These are phyloP conservation scores for Tarenaya hassleriana DNA, from an alignment of 345 rosid species.

Conservation along the genomic window DNA sequence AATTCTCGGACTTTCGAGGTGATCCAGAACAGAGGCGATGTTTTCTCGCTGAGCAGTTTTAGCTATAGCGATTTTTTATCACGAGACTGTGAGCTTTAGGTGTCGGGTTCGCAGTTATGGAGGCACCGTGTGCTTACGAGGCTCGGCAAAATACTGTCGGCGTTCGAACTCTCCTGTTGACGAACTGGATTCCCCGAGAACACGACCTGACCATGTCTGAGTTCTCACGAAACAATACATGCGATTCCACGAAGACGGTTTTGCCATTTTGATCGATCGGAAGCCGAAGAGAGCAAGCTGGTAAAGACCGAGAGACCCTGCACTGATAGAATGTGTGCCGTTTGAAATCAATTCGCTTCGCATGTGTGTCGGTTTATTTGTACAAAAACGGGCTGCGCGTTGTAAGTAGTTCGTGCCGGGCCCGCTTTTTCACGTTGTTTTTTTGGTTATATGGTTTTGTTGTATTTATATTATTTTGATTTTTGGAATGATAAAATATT, in stretches of 20 bases:
- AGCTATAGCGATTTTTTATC: slow-evolving; percentile 42
- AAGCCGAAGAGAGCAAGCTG: background rate
- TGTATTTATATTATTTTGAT: too few relatives aligned
- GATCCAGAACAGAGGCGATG: slow-evolving; percentile 49
- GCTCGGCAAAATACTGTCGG: slow-evolving; percentile 28
- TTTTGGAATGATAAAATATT: too few relatives aligned
- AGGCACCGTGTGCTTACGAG: slow-evolving; percentile 39
- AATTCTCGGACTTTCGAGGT: slow-evolving; percentile 41
- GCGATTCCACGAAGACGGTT: slow-evolving; percentile 45
- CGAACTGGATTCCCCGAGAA: slow-evolving; percentile 15
- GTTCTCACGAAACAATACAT: slow-evolving; percentile 35
- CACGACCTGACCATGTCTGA: slow-evolving; percentile 21
- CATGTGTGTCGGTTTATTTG: too few relatives aligned
- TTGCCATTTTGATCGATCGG: slow-evolving; percentile 38
- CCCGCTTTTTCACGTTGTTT: too few relatives aligned
- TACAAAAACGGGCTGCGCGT: too few relatives aligned
- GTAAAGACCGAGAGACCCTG: background rate
- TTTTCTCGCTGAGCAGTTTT: slow-evolving; percentile 36
- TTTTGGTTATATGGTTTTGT: too few relatives aligned
- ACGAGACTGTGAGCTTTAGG: slow-evolving; percentile 56
- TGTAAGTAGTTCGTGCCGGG: too few relatives aligned
- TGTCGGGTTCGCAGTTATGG: slow-evolving; percentile 43
- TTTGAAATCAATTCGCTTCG: too few relatives aligned
- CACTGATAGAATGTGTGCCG: too few relatives aligned
- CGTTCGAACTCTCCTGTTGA: slow-evolving; percentile 1